Conservation (phyloP, 2,329 filamentous ascomycete genomes). For the Verticillium dahliae region DNA sequence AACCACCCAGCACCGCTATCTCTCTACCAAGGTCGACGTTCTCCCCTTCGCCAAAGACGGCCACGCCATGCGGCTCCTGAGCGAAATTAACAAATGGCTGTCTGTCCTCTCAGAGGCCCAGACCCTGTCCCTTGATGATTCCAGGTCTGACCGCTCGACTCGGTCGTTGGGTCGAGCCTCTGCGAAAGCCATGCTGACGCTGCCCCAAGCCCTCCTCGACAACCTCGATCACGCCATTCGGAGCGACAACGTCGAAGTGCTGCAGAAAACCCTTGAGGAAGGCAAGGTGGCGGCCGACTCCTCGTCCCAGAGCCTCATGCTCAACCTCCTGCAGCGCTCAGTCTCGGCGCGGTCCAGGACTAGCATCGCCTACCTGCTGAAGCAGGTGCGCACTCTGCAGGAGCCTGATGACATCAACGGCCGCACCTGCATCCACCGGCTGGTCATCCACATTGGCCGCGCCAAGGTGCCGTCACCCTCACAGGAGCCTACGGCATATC, state of each 20-base stretch:
- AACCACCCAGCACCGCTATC: conserved; percentile 75
- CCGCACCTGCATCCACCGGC: conserved; percentile 85
- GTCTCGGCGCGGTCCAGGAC: conserved; percentile 63
- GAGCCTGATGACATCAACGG: conserved; percentile 91
- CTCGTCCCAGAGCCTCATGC: conserved; percentile 59
- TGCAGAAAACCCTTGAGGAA: conserved; percentile 52
- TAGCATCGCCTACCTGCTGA: conserved; percentile 67
- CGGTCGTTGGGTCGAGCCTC: conserved; percentile 72
- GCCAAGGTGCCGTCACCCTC: conserved; percentile 48
- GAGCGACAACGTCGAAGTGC: conserved; percentile 52
- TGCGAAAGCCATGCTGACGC: conserved; percentile 66
- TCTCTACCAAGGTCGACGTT: conserved; percentile 85
- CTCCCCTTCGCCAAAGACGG: conserved; percentile 77
- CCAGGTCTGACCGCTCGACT: conserved; percentile 65
- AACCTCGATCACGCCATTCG: conserved; percentile 66
- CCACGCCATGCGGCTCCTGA: conserved; percentile 39
- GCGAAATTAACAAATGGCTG: conserved; percentile 84
- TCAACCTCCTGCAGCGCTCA: conserved; percentile 72
- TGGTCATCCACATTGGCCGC: conserved; percentile 87
- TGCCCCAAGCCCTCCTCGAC: conserved; percentile 64
- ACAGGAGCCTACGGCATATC: conserved; percentile 40
- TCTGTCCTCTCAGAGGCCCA: conserved; percentile 74
- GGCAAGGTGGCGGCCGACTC: conserved; percentile 41
- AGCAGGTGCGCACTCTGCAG: conserved; percentile 63
- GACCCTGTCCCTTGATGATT: conserved; percentile 56